These are phyloP conservation scores for Quercus lobata DNA, from an alignment of 331 rosid species.

Conservation along the genomic window DNA sequence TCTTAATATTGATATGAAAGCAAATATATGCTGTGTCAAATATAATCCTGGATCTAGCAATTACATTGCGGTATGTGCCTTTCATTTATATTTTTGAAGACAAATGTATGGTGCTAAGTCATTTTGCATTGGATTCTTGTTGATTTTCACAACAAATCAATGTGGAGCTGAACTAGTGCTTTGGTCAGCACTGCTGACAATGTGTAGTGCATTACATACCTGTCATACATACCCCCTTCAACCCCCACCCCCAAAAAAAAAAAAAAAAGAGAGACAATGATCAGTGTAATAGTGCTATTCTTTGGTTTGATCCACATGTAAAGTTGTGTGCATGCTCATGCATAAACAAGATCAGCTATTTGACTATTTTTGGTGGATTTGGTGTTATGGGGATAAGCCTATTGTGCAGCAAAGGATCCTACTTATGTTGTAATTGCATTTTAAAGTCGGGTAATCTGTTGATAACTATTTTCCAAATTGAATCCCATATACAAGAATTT, in stretches of 20 bases:
- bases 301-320: background rate
- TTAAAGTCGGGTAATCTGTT: background rate
- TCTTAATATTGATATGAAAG: constrained; percentile 93
- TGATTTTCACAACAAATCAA: constrained; percentile 16
- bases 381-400: background rate
- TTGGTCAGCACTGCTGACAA: constrained; percentile 12
- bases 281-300: background rate
- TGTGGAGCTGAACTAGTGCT: constrained; percentile 18
- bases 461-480: background rate
- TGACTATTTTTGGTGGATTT: background rate
- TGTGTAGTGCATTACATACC: background rate
- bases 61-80: constrained; percentile 74
- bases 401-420: background rate
- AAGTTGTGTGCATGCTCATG: background rate
- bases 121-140: constrained; percentile 13
- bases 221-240: background rate
- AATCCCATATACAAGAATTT: constrained; percentile 1
- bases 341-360: background rate
- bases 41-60: constrained; percentile 95
- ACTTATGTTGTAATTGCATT: background rate
- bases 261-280: too few relatives aligned
- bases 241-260: too few relatives aligned
- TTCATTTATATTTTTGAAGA: constrained; percentile 18
- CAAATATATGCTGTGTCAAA: constrained; percentile 95
- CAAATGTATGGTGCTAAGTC: background rate